A percentile compares a stretch with the other conserved stretches of the same genome.
These are phyloP conservation scores for Naganishia cerealis DNA, from an alignment of 1,284 basidiomycete species.

Conservation along the genomic window DNA sequence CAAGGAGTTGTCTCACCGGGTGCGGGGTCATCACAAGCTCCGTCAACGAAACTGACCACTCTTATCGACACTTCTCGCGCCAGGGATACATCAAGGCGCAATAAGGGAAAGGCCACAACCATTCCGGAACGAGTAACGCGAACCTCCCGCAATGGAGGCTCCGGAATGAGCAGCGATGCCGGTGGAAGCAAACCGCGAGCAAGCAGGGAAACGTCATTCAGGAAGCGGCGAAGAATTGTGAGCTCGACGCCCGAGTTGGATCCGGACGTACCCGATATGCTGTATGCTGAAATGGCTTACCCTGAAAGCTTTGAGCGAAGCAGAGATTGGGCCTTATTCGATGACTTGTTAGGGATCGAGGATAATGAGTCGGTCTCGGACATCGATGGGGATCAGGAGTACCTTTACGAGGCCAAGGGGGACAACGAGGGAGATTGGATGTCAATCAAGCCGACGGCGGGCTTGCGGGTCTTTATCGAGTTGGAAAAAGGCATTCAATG, in stretches of 20 bases:
- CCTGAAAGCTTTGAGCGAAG: slow-evolving; percentile 30
- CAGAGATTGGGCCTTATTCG: slow-evolving; percentile 12
- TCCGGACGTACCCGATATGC: not conserved
- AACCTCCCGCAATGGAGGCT: not conserved
- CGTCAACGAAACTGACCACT: too few species aligned
- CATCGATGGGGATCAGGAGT: not conserved
- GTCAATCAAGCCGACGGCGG: not conserved
- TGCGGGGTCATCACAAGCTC: not conserved
- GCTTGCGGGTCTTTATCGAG: slow-evolving; percentile 9
- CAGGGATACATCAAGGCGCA: not conserved
- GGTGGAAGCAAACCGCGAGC: not conserved
- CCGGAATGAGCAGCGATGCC: slow-evolving; percentile 13
- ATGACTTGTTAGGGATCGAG: slow-evolving; percentile 18
- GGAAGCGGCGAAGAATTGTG: slow-evolving; percentile 27
- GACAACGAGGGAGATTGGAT: not conserved
- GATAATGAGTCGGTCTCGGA: slow-evolving; percentile 5
- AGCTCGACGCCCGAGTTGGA: slow-evolving; percentile 28
- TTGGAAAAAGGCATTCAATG: slow-evolving; percentile 4
- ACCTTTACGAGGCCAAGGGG: not conserved
- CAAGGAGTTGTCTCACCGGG: not conserved
- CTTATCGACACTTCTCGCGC: not conserved
- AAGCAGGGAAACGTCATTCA: not conserved
- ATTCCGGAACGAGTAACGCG: not conserved
- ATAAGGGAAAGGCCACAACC: slow-evolving; percentile 5
- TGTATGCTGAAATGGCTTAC: slow-evolving; percentile 27